These are phyloP conservation scores for Wickerhamomyces canadensis DNA, from an alignment of 805 yeast species.

Conservation along the genomic window DNA sequence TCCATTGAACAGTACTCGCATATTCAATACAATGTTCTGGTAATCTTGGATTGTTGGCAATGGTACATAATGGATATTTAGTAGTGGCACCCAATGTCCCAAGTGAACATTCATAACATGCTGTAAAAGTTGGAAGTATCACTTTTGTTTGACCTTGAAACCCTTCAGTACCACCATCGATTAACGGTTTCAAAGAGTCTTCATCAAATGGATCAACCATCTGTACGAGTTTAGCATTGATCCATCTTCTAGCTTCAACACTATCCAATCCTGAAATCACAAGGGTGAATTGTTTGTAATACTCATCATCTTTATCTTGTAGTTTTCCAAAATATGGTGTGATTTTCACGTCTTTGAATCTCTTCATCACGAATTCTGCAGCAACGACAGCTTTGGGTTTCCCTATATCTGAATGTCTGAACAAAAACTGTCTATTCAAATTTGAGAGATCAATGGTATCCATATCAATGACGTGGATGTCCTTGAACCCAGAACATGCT, in stretches of 20 bases:
- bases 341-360: slow-evolving; percentile 42
- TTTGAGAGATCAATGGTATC: slow-evolving; percentile 92
- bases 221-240: slow-evolving; percentile 62
- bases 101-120: slow-evolving; percentile 91
- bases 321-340: slow-evolving; percentile 61
- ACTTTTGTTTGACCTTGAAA: slow-evolving; percentile 87
- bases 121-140: slow-evolving; percentile 75
- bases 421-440: slow-evolving; percentile 85
- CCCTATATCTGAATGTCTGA: slow-evolving; percentile 76
- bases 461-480: slow-evolving; percentile 80
- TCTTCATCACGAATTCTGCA: slow-evolving; percentile 45
- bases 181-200: slow-evolving; percentile 52
- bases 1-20: slow-evolving; percentile 78
- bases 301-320: slow-evolving; percentile 55
- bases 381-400: slow-evolving; percentile 80
- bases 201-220: slow-evolving; percentile 51
- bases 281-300: slow-evolving; percentile 61
- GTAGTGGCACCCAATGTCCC: slow-evolving; percentile 57
- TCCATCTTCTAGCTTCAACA: slow-evolving; percentile 88
- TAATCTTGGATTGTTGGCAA: slow-evolving; percentile 88
- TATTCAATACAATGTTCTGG: slow-evolving; percentile 95
- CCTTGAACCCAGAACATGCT: slow-evolving; percentile 66
- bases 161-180: slow-evolving; percentile 97
- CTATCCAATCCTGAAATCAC: slow-evolving; percentile 87
- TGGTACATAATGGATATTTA: slow-evolving; percentile 87